A percentile compares a stretch with the other conserved stretches of the same genome.
Conservation (phyloP, 2,329 filamentous ascomycete genomes). For the Lanzia echinophila region DNA sequence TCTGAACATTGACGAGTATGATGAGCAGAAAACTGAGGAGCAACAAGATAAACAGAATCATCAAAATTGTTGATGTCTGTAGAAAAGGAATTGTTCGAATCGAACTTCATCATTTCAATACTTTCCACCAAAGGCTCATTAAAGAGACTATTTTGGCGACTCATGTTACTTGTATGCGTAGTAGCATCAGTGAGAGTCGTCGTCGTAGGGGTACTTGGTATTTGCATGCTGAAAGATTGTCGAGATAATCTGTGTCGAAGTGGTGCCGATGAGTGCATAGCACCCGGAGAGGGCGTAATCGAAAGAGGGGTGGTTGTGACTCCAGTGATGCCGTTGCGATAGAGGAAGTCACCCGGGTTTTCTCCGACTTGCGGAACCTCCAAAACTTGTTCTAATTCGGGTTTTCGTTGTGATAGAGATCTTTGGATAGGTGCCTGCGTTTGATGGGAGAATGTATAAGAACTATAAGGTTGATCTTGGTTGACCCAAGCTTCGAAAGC, state of each 20-base stretch:
- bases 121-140: constrained; percentile 28
- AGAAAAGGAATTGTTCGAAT: constrained; percentile 27
- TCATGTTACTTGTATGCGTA: constrained; percentile 29
- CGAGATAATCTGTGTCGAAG: constrained; percentile 16
- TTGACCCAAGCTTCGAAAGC: constrained; percentile 23
- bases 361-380: constrained; percentile 24
- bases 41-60: constrained; percentile 25
- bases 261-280: constrained; percentile 1
- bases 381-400: constrained; percentile 23
- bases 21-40: constrained; percentile 23
- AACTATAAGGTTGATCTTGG: constrained; percentile 23
- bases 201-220: constrained; percentile 27
- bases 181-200: constrained; percentile 28
- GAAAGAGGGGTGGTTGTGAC: constrained; percentile 15
- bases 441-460: constrained; percentile 24
- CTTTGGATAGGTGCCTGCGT: constrained; percentile 11
- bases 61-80: constrained; percentile 23
- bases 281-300: constrained; percentile 14
- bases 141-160: constrained; percentile 29
- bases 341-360: constrained; percentile 23
- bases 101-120: constrained; percentile 30
- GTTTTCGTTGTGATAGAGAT: constrained; percentile 19
- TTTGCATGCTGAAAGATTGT: constrained; percentile 20
- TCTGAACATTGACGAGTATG: constrained; percentile 26
- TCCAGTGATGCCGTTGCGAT: constrained; percentile 13